Evolutionary conservation across 805 yeast species (phyloP), one percentile per base, ranked within the genome.

Genomic region (Brettanomyces bruxellensis): DNA sequence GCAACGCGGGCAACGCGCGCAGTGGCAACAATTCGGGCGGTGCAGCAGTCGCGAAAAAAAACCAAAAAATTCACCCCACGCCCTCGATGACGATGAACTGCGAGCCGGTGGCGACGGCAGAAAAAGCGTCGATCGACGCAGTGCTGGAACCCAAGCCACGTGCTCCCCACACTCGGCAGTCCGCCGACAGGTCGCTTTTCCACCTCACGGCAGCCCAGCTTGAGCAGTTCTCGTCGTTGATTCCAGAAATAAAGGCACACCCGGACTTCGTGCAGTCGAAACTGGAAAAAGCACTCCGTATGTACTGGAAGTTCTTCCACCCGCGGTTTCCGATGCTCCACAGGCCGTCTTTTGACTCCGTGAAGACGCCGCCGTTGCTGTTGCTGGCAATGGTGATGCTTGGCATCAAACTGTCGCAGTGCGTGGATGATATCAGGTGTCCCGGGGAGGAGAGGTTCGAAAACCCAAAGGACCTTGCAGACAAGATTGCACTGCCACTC

Each of bases 301-400:
- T 63, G 1, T 81, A 78, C 56, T 81, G 87, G 87, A 62, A 64
- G 35, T 68, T 71, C 12, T 79, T 78, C 54, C 83, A 80, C 55
- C 76, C 79, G 0, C 76, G 79, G 51, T 77, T 75, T 49, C 74
- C 84, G 2, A 67, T 81, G 36, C 60, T 81, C 25, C 87, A 81
- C 56, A 67, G 68, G 44, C 81, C 83, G 3, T 72, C 85, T 4
- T 82, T 81, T 49, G 67, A 65, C 38, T 73, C 83, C 1, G 58
- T 62, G 18, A 55, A 57, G 1, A 65, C 76, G 0, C 76, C 78
- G 5, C 72, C 78, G 0, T 62, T 80, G 9, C 61, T 82, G 25
- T 56, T 81, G 25, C 60, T 78, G 43, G 58, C 81, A 5, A 80
- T 81, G 79, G 64, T 79, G 11, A 53, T 78, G 38, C 58, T 81